These are phyloP conservation scores for Artemisia annua DNA, from an alignment of 129 eudicot genomes.

Conservation along the genomic window DNA sequence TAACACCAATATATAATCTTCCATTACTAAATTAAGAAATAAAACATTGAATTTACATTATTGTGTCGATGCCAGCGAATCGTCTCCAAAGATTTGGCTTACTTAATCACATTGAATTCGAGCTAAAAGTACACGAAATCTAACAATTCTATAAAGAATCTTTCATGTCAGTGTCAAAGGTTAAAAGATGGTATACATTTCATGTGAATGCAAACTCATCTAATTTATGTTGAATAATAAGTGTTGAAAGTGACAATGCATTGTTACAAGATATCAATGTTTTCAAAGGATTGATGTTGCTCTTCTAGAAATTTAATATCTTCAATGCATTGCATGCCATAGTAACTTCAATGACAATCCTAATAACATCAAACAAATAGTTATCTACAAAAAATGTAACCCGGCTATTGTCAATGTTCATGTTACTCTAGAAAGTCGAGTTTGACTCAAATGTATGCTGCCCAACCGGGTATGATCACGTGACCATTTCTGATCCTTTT, in stretches of 20 bases:
- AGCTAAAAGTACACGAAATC: neutral
- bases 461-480: no score
- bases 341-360: no score
- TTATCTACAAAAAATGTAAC: no score
- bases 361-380: no score
- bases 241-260: slow-evolving; percentile 26
- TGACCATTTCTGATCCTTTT: no score
- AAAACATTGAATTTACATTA: slow-evolving; percentile 12
- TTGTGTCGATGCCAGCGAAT: slow-evolving; percentile 27
- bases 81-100: slow-evolving; percentile 30
- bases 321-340: neutral
- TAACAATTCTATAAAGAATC: slow-evolving; percentile 14
- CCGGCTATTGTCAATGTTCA: no score
- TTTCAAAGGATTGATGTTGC: neutral
- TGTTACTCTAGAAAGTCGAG: no score
- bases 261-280: slow-evolving; percentile 11
- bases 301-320: neutral
- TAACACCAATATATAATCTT: slow-evolving; percentile 6
- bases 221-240: slow-evolving; percentile 12
- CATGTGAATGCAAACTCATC: neutral
- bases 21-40: slow-evolving; percentile 14
- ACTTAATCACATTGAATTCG: slow-evolving; percentile 17
- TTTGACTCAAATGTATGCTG: no score
- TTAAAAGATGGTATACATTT: neutral
- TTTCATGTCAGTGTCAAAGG: neutral